Base-by-base conservation (phyloP, 768 basidiomycete species). In the Stropharia rugosoannulata region DNA sequence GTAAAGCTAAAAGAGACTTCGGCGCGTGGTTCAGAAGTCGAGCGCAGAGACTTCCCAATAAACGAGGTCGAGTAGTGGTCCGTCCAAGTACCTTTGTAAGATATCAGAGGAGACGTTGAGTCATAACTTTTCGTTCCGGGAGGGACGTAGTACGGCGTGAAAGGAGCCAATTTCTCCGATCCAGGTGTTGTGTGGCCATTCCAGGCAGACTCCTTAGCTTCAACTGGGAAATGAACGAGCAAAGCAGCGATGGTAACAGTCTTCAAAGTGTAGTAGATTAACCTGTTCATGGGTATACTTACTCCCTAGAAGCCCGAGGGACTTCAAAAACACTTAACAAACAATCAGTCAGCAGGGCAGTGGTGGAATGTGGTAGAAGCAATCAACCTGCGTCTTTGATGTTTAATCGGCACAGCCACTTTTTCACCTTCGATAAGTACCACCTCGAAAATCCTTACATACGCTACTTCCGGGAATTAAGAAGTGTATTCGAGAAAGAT, bases 141-240 rank as follows among this genome's bases (percentile, higher is more conserved):
- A 54, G 89, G 85, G 66, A 89, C 85, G 64, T 86, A 91, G 73
- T 83, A 91, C 0, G 89, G 86, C 2, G 78, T 77, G 70, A 90
- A 90, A 3, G 68, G 49, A 0, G 73, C 62, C 15, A 74, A 74
- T 41, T 66, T 70, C 11, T 69, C 75, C 15, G 86, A 79, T 13
- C 75, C 82, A 16, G 79, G 75, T 5, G 78, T 74, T 2, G 75
- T 76, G 60, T 82, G 74, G 0, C 90, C 88, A 59, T 89, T 89
- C 89, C 89, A 90, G 25, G 89, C 85, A 18, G 76, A 69, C 27
- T 85, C 77, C 37, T 22, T 52, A 8, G 42, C 41, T 13, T 35
- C 25, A 27, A 16, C 35, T 7, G 12, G 42, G 1, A 32, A 32
- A 13, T 43, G 6, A 19, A 36, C 19, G 9, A 12, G 37, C 41